Conservation (phyloP, 176 grass and related monocot genomes). For the Alopecurus myosuroides region DNA sequence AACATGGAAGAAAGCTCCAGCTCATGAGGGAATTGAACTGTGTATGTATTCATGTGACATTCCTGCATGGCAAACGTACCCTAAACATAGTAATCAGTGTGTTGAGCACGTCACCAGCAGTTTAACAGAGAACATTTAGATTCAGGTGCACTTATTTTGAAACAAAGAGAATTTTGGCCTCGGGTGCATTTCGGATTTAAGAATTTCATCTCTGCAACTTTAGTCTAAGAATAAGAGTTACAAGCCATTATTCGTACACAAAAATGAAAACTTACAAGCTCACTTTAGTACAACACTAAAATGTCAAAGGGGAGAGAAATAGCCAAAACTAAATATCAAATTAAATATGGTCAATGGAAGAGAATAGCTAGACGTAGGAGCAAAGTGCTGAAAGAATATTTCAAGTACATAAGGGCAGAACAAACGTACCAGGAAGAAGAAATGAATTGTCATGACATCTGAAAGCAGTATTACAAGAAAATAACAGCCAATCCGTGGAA, state of each 20-base stretch:
- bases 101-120: neutral
- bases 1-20: neutral
- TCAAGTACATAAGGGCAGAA: conserved; percentile 2
- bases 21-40: neutral
- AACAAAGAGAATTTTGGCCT: neutral
- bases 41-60: neutral
- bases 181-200: neutral
- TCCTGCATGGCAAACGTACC: neutral
- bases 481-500: conserved; percentile 81
- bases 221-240: neutral
- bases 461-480: conserved; percentile 95
- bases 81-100: neutral
- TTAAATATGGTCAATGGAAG: neutral
- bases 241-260: neutral
- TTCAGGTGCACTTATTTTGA: neutral
- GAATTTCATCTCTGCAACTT: neutral
- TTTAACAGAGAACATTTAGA: conserved; percentile 2
- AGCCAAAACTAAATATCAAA: neutral
- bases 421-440: conserved; percentile 96
- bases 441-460: conserved; percentile 98
- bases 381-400: neutral
- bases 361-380: neutral
- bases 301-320: neutral
- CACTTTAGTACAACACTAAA: neutral
- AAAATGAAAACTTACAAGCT: neutral